Conservation (phyloP, 2,329 filamentous ascomycete species). For the Colletotrichum sp. region DNA sequence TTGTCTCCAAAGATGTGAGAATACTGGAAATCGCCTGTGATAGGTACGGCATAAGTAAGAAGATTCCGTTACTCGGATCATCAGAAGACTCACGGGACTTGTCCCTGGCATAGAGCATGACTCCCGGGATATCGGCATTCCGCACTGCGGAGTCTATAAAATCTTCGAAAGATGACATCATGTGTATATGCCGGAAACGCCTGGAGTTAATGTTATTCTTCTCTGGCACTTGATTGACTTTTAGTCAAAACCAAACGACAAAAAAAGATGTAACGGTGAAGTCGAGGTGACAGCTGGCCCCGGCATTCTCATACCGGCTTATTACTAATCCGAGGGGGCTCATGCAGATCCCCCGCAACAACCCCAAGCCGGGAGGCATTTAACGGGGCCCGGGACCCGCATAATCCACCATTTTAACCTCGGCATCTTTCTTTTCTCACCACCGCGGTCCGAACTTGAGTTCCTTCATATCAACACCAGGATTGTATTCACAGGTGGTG, state of each 20-base stretch:
- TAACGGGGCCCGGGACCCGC: not conserved
- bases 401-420: not conserved
- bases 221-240: too few species aligned
- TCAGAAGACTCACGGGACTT: not conserved
- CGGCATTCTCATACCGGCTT: not conserved
- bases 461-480: not conserved
- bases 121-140: slow-evolving; percentile 11
- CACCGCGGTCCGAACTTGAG: not conserved
- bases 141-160: slow-evolving; percentile 5
- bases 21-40: not conserved
- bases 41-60: not conserved
- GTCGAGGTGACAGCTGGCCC: not conserved
- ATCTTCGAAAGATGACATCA: slow-evolving; percentile 16
- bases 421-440: not conserved
- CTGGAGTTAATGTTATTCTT: too few species aligned
- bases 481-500: not conserved
- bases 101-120: slow-evolving; percentile 13
- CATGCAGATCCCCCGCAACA: not conserved
- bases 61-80: not conserved
- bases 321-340: not conserved
- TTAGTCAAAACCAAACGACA: too few species aligned
- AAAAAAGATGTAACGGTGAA: not conserved
- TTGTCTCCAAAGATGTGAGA: slow-evolving; percentile 1
- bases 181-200: not conserved
- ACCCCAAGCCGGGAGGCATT: not conserved